These are phyloP conservation scores for Starmera quercuum DNA, from an alignment of 805 yeast genomes.

Conservation along the genomic window DNA sequence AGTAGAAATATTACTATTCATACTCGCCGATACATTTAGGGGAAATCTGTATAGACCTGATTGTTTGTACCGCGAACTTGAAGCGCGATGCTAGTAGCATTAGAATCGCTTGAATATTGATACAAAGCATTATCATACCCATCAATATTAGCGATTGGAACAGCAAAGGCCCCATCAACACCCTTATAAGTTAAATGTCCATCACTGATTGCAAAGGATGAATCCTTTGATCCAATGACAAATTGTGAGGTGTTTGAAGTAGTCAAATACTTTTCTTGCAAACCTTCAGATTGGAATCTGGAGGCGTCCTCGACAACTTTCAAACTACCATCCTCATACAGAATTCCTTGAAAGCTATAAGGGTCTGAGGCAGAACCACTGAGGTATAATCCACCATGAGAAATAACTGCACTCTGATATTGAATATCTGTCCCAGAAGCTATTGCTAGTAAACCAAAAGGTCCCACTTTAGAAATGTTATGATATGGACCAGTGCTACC, in stretches of 20 bases:
- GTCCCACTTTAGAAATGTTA: background rate
- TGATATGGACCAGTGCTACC: too few species aligned
- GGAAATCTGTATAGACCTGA: too few species aligned
- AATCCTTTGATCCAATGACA: background rate
- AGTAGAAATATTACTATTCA: too few species aligned
- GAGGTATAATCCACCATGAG: conserved; percentile 1
- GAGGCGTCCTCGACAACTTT: background rate
- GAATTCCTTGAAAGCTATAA: background rate
- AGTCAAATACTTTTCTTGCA: background rate
- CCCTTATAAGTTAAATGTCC: conserved; percentile 1
- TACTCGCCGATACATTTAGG: too few species aligned
- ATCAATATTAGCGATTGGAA: background rate
- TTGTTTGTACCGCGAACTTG: too few species aligned
- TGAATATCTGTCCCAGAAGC: conserved; percentile 6
- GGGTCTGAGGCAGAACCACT: conserved; percentile 3
- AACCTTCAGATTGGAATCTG: background rate
- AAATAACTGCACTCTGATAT: conserved; percentile 4
- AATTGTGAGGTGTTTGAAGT: background rate
- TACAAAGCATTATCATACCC: background rate
- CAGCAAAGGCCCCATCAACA: conserved; percentile 1
- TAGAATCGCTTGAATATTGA: too few species aligned
- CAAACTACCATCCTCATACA: conserved; percentile 2
- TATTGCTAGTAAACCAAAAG: conserved; percentile 5
- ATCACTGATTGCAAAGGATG: background rate
- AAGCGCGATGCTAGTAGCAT: too few species aligned